These are phyloP conservation scores for Cryptococcus hybrid DNA, from an alignment of 1,284 basidiomycete species.

Conservation along the genomic window DNA sequence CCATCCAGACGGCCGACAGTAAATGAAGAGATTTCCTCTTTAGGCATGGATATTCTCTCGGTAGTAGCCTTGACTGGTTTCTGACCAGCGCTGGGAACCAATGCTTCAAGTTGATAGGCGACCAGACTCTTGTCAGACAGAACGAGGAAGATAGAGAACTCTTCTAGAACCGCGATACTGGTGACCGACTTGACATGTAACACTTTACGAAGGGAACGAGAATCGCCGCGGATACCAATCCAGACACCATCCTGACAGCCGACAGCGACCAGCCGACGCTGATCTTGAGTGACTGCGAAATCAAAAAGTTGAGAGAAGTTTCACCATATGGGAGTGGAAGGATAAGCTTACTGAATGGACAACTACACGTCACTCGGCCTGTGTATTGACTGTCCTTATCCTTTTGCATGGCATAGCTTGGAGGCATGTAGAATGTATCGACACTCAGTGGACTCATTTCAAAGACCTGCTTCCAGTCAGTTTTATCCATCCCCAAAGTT, in stretches of 20 bases:
- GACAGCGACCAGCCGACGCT: slow-evolving; percentile 80
- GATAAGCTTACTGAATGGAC: slow-evolving; percentile 74
- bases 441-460: slow-evolving; percentile 80
- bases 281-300: slow-evolving; percentile 68
- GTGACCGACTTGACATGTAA: slow-evolving; percentile 86
- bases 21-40: slow-evolving; percentile 87
- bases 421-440: slow-evolving; percentile 77
- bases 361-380: slow-evolving; percentile 87
- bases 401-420: slow-evolving; percentile 53
- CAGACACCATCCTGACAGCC: slow-evolving; percentile 95
- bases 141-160: slow-evolving; percentile 93
- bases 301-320: not conserved
- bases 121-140: slow-evolving; percentile 73
- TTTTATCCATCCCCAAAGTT: not conserved
- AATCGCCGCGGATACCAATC: slow-evolving; percentile 90
- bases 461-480: slow-evolving; percentile 56
- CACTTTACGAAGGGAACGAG: slow-evolving; percentile 81
- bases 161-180: slow-evolving; percentile 90
- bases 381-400: slow-evolving; percentile 72
- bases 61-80: slow-evolving; percentile 54
- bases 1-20: slow-evolving; percentile 81
- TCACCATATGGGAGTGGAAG: not conserved
- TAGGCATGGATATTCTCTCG: slow-evolving; percentile 81
- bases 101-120: slow-evolving; percentile 91
- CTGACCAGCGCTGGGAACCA: slow-evolving; percentile 70